Conservation (phyloP, 202 grass and related monocot genomes). For the Schoenoplectus triqueter region DNA sequence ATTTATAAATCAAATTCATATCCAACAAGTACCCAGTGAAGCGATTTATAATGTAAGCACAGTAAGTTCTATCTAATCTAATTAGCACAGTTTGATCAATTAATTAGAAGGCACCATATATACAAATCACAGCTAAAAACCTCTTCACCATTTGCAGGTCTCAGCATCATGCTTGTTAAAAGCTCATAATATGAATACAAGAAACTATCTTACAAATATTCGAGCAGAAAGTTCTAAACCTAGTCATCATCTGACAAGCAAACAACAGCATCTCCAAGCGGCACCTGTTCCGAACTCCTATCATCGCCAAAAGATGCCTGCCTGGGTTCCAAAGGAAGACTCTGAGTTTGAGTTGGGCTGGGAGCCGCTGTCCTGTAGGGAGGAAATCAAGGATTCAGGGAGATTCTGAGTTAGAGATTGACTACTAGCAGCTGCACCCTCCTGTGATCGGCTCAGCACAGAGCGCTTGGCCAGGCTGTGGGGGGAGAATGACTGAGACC, state of each 20-base stretch:
- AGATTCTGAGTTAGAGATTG: neutral
- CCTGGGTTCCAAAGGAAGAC: neutral
- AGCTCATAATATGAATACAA: neutral
- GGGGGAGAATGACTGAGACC: neutral
- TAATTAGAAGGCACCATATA: constrained; percentile 19
- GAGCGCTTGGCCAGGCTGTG: neutral
- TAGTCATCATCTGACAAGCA: constrained; percentile 42
- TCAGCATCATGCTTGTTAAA: neutral
- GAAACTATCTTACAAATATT: neutral
- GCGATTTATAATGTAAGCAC: neutral
- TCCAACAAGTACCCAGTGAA: neutral
- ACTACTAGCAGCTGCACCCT: neutral
- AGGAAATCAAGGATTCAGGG: neutral
- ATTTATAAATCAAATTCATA: too few species aligned
- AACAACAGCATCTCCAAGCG: constrained; percentile 19
- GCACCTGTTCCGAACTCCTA: constrained; percentile 8
- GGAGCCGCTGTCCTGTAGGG: neutral
- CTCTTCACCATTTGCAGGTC: neutral
- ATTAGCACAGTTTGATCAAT: neutral
- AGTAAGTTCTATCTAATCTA: neutral
- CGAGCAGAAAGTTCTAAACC: neutral
- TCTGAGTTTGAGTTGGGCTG: constrained; percentile 12
- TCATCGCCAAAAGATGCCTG: constrained; percentile 15
- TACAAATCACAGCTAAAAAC: neutral
- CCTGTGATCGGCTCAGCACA: neutral